Percentiles rank a stretch among this genome's conserved stretches.
phyloP scores from a whole-genome alignment of 495 filamentous ascomycete genomes.

The Penicillium mononematosum region DNA sequence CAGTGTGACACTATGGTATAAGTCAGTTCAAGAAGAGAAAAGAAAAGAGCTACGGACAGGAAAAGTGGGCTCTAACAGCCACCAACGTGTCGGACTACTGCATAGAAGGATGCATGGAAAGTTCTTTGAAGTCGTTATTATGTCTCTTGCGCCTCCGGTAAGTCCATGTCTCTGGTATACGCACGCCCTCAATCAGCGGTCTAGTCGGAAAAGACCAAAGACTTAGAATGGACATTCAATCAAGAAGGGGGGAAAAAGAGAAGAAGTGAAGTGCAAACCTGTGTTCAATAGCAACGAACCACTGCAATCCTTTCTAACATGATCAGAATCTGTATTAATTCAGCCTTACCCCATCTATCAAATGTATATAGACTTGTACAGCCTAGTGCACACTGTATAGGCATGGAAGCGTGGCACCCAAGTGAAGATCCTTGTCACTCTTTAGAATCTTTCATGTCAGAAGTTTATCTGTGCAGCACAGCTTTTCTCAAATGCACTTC shows the following conservation, averaged over 20 bases:
- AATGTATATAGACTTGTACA: background rate
- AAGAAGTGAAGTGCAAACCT: no score
- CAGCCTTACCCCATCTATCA: background rate
- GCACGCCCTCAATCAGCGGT: conserved; percentile 14
- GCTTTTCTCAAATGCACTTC: conserved; percentile 10
- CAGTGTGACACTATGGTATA: conserved; percentile 16
- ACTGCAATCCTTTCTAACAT: background rate
- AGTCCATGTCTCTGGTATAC: conserved; percentile 7
- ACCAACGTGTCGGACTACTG: conserved; percentile 30
- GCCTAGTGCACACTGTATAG: background rate
- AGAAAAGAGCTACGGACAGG: conserved; percentile 5
- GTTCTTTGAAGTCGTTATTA: conserved; percentile 27
- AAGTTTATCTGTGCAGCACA: conserved; percentile 26
- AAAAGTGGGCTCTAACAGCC: conserved; percentile 18
- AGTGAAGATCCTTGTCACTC: background rate
- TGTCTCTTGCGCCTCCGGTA: background rate
- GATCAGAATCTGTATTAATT: background rate
- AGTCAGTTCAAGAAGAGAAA: conserved; percentile 5
- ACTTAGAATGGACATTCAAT: background rate
- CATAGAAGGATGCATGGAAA: conserved; percentile 45
- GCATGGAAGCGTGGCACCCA: background rate
- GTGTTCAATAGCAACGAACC: background rate
- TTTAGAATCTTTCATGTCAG: conserved; percentile 21
- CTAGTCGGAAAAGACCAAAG: background rate
- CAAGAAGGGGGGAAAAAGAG: background rate